These are phyloP conservation scores for Epichloe elymi DNA, from an alignment of 2,329 filamentous ascomycete species.

Conservation along the genomic window DNA sequence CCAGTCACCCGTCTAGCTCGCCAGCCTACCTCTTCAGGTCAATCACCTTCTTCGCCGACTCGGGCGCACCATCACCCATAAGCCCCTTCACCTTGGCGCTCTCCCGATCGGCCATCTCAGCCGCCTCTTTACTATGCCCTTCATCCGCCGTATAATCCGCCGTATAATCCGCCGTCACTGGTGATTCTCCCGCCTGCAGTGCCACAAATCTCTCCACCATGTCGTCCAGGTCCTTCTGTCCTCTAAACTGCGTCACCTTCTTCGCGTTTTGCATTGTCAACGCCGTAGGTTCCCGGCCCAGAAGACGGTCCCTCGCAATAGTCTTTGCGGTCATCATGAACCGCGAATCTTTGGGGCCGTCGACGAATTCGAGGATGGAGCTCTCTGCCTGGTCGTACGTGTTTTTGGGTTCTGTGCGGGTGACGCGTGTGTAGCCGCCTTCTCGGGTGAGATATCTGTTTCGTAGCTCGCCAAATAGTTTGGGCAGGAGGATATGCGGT, in stretches of 20 bases:
- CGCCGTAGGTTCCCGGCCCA: constrained; percentile 48
- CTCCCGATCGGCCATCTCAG: constrained; percentile 14
- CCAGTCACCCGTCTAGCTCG: background rate
- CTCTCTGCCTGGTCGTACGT: constrained; percentile 72
- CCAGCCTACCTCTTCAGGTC: background rate
- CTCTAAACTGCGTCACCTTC: constrained; percentile 74
- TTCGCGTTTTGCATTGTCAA: constrained; percentile 65
- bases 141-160: background rate
- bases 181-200: constrained; percentile 7
- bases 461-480: constrained; percentile 75
- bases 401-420: constrained; percentile 81
- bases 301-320: constrained; percentile 49
- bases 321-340: constrained; percentile 88
- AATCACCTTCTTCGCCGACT: constrained; percentile 10
- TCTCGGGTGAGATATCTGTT: constrained; percentile 66
- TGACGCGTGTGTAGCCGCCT: constrained; percentile 89
- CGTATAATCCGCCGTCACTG: constrained; percentile 6
- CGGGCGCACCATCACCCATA: constrained; percentile 17
- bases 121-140: constrained; percentile 10
- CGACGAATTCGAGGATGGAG: constrained; percentile 88
- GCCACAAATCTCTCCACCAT: constrained; percentile 37
- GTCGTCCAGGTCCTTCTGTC: constrained; percentile 53
- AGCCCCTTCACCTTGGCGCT: constrained; percentile 20
- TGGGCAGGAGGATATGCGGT: constrained; percentile 59
- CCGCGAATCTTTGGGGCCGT: constrained; percentile 85